These are phyloP conservation scores for Bryoglossum gracile DNA, from an alignment of 495 filamentous ascomycete species.

Conservation along the genomic window DNA sequence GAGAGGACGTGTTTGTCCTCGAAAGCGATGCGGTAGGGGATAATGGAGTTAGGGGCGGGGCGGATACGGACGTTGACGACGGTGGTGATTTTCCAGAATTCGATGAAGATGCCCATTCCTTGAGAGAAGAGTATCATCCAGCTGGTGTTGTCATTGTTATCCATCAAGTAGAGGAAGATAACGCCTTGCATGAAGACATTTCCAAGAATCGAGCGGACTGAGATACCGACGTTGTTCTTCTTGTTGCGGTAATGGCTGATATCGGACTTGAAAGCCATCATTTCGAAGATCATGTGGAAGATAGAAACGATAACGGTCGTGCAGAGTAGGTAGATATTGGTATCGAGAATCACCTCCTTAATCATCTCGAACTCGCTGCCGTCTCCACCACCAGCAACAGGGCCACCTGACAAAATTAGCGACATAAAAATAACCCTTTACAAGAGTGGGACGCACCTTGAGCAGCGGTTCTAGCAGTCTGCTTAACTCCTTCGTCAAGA, in stretches of 20 bases:
- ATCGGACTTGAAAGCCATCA: constrained; percentile 93
- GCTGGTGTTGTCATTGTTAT: constrained; percentile 91
- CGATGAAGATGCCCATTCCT: constrained; percentile 80
- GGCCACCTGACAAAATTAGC: constrained; percentile 39
- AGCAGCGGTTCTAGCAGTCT: constrained; percentile 62
- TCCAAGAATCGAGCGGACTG: constrained; percentile 88
- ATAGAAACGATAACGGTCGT: constrained; percentile 80
- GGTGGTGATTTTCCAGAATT: constrained; percentile 99
- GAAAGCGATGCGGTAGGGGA: constrained; percentile 81
- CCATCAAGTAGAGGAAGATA: constrained; percentile 96
- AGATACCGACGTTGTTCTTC: constrained; percentile 96
- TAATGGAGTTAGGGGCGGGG: constrained; percentile 50
- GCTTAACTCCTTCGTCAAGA: constrained; percentile 80
- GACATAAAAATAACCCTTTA: background rate
- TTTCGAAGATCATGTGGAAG: constrained; percentile 91
- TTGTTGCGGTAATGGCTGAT: constrained; percentile 95
- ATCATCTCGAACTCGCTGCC: constrained; percentile 88
- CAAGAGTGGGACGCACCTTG: constrained; percentile 18
- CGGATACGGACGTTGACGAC: constrained; percentile 85
- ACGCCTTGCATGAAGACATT: constrained; percentile 97
- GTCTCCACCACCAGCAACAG: constrained; percentile 60
- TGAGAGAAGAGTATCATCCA: constrained; percentile 98
- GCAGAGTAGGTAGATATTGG: constrained; percentile 81
- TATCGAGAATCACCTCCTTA: constrained; percentile 89
- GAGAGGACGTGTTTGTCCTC: constrained; percentile 96